A percentile compares a stretch with the other conserved stretches of the same genome.
phyloP scores from a whole-genome alignment of 1,284 basidiomycete genomes.

The Pseudozyma flocculosa region DNA sequence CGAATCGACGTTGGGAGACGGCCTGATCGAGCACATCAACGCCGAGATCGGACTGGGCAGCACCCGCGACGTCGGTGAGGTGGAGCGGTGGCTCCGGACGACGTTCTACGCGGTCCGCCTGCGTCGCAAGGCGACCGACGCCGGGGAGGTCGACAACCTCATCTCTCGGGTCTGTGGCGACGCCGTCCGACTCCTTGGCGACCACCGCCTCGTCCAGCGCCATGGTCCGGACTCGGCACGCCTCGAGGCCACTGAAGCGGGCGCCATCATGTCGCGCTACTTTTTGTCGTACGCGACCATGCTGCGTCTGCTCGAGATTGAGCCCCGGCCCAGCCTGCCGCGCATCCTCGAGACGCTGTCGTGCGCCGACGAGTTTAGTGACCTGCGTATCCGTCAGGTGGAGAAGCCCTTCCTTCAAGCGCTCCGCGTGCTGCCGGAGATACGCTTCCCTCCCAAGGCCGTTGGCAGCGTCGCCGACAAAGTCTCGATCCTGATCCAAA shows the following conservation, averaged over 20 bases:
- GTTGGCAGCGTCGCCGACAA: constrained; percentile 37
- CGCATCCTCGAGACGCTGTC: constrained; percentile 36
- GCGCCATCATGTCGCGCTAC: constrained; percentile 46
- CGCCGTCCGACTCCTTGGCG: constrained; percentile 18
- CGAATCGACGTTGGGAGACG: constrained; percentile 36
- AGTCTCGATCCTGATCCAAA: constrained; percentile 43
- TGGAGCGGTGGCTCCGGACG: constrained; percentile 8
- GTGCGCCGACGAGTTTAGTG: constrained; percentile 51
- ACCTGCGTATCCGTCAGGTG: constrained; percentile 55
- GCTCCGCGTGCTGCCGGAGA: constrained; percentile 31
- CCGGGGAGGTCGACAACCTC: background rate
- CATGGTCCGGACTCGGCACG: background rate
- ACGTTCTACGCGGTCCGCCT: constrained; percentile 18
- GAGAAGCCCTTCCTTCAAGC: constrained; percentile 45
- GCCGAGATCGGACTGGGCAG: constrained; percentile 38
- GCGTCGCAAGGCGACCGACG: constrained; percentile 8
- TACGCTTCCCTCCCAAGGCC: constrained; percentile 44
- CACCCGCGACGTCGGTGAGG: background rate
- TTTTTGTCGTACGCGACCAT: constrained; percentile 40
- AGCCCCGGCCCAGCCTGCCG: constrained; percentile 6
- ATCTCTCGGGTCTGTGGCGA: constrained; percentile 11
- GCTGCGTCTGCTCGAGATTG: constrained; percentile 24
- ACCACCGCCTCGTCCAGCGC: constrained; percentile 15
- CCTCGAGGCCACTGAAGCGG: constrained; percentile 30
- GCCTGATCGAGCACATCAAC: constrained; percentile 43